Conservation (phyloP, 306 rosid genomes). For the Benincasa hispida region DNA sequence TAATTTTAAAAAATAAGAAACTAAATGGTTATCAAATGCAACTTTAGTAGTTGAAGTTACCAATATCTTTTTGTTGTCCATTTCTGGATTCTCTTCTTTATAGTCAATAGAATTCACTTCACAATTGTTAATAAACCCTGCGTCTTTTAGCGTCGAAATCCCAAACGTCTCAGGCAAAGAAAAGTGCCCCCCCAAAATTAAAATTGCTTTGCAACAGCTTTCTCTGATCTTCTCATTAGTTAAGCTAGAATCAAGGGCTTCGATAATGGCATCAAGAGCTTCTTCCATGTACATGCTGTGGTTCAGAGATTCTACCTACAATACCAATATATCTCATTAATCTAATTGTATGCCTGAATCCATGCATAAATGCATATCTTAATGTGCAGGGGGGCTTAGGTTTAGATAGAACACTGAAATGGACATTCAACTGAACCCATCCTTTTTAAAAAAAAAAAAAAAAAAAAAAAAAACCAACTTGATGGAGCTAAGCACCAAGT, state of each 20-base stretch:
- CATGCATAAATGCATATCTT: background rate
- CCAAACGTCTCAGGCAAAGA: slow-evolving; percentile 34
- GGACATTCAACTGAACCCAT: background rate
- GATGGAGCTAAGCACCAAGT: background rate
- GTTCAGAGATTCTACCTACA: slow-evolving; percentile 42
- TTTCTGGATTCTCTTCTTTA: slow-evolving; percentile 17
- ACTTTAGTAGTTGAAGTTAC: slow-evolving; percentile 18
- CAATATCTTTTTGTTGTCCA: slow-evolving; percentile 14
- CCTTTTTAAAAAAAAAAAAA: too few species aligned
- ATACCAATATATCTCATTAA: background rate
- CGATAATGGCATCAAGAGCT: slow-evolving; percentile 48
- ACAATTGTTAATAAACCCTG: slow-evolving; percentile 13
- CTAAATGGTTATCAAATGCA: too few species aligned
- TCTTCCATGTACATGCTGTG: slow-evolving; percentile 37
- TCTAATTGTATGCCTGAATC: background rate
- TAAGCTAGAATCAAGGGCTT: slow-evolving; percentile 55
- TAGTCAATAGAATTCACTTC: slow-evolving; percentile 17
- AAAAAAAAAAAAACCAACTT: too few species aligned
- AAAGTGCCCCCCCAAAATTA: slow-evolving; percentile 48
- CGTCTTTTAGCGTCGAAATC: slow-evolving; percentile 27
- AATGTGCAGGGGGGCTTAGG: background rate
- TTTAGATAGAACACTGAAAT: background rate
- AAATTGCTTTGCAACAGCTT: slow-evolving; percentile 53
- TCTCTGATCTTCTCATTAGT: slow-evolving; percentile 27
- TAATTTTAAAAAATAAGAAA: too few species aligned